These are phyloP conservation scores for Claviceps sp. DNA, from an alignment of 2,329 filamentous ascomycete genomes.

Conservation along the genomic window DNA sequence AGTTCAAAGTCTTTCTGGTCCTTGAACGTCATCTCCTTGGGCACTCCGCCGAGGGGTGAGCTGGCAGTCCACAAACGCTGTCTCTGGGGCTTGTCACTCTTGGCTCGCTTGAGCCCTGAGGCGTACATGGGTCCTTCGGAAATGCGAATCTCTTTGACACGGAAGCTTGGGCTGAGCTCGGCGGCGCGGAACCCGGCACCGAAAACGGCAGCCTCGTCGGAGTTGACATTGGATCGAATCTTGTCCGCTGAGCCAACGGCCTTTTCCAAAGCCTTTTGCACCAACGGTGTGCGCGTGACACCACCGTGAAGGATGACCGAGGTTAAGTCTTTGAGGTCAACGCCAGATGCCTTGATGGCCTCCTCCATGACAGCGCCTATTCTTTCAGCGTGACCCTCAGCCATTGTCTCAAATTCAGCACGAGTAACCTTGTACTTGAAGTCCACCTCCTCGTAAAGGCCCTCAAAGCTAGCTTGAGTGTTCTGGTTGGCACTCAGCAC, in stretches of 20 bases:
- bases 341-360: constrained; percentile 59
- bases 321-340: constrained; percentile 64
- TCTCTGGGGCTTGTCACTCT: constrained; percentile 53
- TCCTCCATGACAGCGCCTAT: constrained; percentile 57
- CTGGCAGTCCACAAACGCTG: constrained; percentile 74
- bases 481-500: constrained; percentile 88
- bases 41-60: constrained; percentile 58
- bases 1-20: constrained; percentile 73
- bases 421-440: constrained; percentile 85
- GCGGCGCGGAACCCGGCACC: constrained; percentile 92
- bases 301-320: constrained; percentile 92
- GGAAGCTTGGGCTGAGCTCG: constrained; percentile 84
- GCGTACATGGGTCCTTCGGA: constrained; percentile 65
- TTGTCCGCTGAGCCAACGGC: constrained; percentile 60
- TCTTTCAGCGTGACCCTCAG: constrained; percentile 52
- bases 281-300: constrained; percentile 79
- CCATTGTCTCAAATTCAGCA: constrained; percentile 67
- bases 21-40: constrained; percentile 77
- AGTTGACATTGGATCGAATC: constrained; percentile 87
- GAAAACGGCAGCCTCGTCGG: constrained; percentile 91
- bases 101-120: constrained; percentile 61
- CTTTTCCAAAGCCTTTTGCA: constrained; percentile 77
- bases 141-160: constrained; percentile 89
- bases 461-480: constrained; percentile 69
- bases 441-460: constrained; percentile 80